Percentiles rank a stretch among this genome's conserved stretches.
phyloP scores from a whole-genome alignment of 345 rosid species.

The Iberis pinnata region DNA sequence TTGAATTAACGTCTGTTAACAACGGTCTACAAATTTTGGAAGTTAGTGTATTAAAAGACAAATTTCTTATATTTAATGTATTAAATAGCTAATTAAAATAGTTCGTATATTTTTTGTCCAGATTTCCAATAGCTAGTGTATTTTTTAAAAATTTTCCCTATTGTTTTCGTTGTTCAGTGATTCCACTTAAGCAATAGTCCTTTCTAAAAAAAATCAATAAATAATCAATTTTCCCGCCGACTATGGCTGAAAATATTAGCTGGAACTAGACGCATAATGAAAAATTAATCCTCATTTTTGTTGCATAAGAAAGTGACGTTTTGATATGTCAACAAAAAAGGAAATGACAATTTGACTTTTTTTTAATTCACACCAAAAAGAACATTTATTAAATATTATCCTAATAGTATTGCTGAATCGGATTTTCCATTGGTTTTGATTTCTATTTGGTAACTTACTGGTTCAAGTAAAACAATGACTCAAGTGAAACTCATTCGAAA shows the following conservation, averaged over 20 bases:
- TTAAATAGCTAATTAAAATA: too few species aligned
- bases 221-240: conserved; percentile 21
- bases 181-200: too few species aligned
- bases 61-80: too few species aligned
- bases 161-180: too few species aligned
- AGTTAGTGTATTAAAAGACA: too few species aligned
- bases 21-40: too few species aligned
- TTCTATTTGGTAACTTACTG: background rate
- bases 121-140: too few species aligned
- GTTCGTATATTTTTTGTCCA: too few species aligned
- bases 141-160: too few species aligned
- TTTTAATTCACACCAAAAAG: conserved; percentile 20
- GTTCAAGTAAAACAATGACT: conserved; percentile 2
- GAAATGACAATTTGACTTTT: conserved; percentile 35
- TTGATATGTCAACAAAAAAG: too few species aligned
- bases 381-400: conserved; percentile 30
- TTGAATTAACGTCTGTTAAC: too few species aligned
- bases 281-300: conserved; percentile 9
- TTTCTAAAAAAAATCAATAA: background rate
- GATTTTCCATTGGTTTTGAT: background rate
- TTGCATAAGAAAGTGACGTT: conserved; percentile 31
- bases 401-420: background rate
- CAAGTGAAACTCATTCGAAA: background rate
- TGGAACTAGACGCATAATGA: conserved; percentile 29
- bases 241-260: conserved; percentile 39